Conservation (phyloP, 106 monocot species). For the Iris macrosiphon region DNA sequence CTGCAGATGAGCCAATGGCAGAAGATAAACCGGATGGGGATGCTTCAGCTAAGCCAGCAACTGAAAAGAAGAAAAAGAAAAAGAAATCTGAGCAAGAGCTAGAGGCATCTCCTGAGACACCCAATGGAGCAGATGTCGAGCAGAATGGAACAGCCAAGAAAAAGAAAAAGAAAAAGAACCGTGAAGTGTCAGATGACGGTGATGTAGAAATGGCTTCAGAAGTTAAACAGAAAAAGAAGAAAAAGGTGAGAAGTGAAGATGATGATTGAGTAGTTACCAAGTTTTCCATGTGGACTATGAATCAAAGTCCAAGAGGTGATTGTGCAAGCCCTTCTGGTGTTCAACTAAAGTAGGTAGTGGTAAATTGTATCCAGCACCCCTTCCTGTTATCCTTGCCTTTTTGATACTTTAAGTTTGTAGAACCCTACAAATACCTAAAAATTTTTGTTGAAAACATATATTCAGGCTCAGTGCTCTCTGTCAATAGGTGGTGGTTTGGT, state of each 20-base stretch:
- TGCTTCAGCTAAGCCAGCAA: constrained; percentile 29
- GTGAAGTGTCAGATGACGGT: constrained; percentile 6
- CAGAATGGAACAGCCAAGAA: constrained; percentile 46
- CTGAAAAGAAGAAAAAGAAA: constrained; percentile 70
- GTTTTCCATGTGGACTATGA: not conserved
- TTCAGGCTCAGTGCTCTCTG: too few species aligned
- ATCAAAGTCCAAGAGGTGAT: too few species aligned
- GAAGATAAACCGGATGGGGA: constrained; percentile 36
- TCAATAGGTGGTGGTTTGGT: too few species aligned
- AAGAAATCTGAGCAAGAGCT: constrained; percentile 32
- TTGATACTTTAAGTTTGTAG: too few species aligned
- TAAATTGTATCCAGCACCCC: too few species aligned
- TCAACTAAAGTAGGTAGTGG: too few species aligned
- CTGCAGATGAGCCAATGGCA: constrained; percentile 21
- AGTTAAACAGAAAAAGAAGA: constrained; percentile 62
- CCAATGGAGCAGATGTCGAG: constrained; percentile 15
- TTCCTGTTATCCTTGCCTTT: too few species aligned
- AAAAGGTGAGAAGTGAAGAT: constrained; percentile 21
- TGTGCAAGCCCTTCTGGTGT: too few species aligned
- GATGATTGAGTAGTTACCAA: constrained; percentile 17
- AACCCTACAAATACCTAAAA: too few species aligned
- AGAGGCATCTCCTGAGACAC: not conserved
- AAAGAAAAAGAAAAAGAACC: constrained; percentile 55
- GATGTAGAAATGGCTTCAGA: constrained; percentile 24
- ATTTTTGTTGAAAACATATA: too few species aligned